phyloP scores from a whole-genome alignment of 352 stramenopile species.

The Globisporangium carolinianum region DNA sequence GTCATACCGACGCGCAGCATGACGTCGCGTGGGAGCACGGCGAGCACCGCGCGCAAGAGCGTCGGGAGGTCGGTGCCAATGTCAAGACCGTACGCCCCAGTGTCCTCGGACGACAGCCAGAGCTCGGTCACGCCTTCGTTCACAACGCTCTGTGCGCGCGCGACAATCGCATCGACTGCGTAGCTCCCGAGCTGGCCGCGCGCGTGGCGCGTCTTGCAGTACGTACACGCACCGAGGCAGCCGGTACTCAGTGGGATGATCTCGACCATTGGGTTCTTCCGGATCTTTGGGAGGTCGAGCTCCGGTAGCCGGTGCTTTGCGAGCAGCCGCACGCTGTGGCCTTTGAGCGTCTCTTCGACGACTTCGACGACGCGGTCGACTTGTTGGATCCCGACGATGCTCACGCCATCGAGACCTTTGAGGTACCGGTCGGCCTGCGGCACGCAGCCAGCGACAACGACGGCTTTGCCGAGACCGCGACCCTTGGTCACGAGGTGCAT shows the following conservation, averaged over 20 bases:
- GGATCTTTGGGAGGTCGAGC: constrained; percentile 89
- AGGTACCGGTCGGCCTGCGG: constrained; percentile 84
- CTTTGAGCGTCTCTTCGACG: constrained; percentile 89
- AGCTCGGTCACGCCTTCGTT: constrained; percentile 86
- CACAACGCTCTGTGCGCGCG: constrained; percentile 57
- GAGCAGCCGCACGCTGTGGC: constrained; percentile 83
- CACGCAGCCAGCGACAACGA: constrained; percentile 89
- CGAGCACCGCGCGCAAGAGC: constrained; percentile 59
- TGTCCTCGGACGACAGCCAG: constrained; percentile 91
- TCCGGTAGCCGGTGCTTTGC: constrained; percentile 75
- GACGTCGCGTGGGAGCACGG: constrained; percentile 57
- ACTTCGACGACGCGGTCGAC: constrained; percentile 89
- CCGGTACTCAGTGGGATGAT: constrained; percentile 90
- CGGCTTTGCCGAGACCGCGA: constrained; percentile 66
- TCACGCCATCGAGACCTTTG: constrained; percentile 78
- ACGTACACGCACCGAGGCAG: constrained; percentile 89
- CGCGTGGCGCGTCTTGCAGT: constrained; percentile 91
- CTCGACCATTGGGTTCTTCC: constrained; percentile 89
- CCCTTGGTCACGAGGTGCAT: constrained; percentile 85
- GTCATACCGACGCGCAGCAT: constrained; percentile 93
- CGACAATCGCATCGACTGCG: constrained; percentile 66
- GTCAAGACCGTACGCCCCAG: constrained; percentile 88
- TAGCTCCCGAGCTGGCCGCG: constrained; percentile 89
- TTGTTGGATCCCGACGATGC: constrained; percentile 88
- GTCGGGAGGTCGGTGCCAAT: constrained; percentile 73